phyloP scores from a whole-genome alignment of 169 alveolate species.

The Cryptosporidium felis region DNA sequence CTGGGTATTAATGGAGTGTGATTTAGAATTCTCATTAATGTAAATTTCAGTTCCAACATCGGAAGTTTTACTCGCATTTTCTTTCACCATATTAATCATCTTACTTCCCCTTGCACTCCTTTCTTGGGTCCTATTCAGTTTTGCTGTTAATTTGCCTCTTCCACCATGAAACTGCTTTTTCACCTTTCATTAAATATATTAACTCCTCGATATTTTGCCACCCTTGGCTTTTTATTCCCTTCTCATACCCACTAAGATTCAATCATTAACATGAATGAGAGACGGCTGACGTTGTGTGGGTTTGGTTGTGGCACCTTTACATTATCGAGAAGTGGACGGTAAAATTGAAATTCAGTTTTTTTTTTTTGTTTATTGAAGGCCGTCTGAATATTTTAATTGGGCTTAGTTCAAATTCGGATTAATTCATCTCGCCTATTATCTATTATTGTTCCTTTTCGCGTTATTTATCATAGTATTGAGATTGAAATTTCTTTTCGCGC shows the following conservation, averaged over 20 bases:
- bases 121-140: constrained; percentile 15
- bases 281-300: constrained; percentile 74
- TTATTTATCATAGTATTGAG: background rate
- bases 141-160: background rate
- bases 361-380: background rate
- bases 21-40: constrained; percentile 27
- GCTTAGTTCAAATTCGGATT: background rate
- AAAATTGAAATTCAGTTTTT: too few relatives aligned
- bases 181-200: constrained; percentile 12
- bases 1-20: constrained; percentile 1
- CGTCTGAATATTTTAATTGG: background rate
- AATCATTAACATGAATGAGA: constrained; percentile 58
- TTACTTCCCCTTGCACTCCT: constrained; percentile 3
- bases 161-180: constrained; percentile 15
- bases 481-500: too few relatives aligned
- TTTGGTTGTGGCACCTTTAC: constrained; percentile 64
- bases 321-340: constrained; percentile 72
- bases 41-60: background rate
- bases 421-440: too few relatives aligned
- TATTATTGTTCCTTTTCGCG: too few relatives aligned
- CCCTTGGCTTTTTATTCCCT: constrained; percentile 14
- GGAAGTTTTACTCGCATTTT: constrained; percentile 25
- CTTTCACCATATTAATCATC: constrained; percentile 10
- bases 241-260: constrained; percentile 55
- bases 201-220: background rate